Percentiles rank a stretch among this genome's conserved stretches.
phyloP scores from a whole-genome alignment of 257 asterid species.

The Solanum gandarillasii region DNA sequence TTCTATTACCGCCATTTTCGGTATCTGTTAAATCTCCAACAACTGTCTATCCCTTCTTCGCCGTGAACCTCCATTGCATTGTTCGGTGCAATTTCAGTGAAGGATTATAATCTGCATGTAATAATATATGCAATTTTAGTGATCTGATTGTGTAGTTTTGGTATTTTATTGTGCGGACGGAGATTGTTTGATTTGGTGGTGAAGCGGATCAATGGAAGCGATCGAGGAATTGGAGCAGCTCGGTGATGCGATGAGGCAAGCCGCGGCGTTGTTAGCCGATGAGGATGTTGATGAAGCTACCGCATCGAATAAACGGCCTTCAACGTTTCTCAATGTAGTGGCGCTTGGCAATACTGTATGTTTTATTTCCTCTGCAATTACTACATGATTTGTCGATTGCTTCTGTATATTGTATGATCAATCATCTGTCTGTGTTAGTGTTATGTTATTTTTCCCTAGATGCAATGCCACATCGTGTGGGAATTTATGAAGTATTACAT shows the following conservation, averaged over 20 bases:
- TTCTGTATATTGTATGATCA: neutral
- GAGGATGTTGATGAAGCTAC: neutral
- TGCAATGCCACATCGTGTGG: neutral
- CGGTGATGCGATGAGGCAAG: constrained; percentile 11
- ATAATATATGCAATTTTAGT: neutral
- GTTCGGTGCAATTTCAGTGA: neutral
- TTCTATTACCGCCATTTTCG: neutral
- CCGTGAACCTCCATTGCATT: neutral
- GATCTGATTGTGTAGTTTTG: neutral
- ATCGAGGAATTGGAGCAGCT: constrained; percentile 14
- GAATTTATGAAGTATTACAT: neutral
- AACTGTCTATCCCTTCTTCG: neutral
- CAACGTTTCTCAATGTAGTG: constrained; percentile 12
- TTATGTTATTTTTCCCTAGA: neutral
- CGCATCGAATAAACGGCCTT: constrained; percentile 6
- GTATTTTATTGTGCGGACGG: neutral
- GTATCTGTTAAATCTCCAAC: neutral
- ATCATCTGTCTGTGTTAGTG: neutral
- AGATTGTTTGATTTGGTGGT: neutral
- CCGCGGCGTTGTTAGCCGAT: constrained; percentile 8
- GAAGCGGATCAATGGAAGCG: constrained; percentile 7
- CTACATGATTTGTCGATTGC: neutral
- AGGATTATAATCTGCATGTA: neutral
- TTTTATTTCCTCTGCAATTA: neutral
- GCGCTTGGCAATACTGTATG: constrained; percentile 12